These are phyloP conservation scores for Dactylellina parvicollis DNA, from an alignment of 2,329 filamentous ascomycete species.

Conservation along the genomic window DNA sequence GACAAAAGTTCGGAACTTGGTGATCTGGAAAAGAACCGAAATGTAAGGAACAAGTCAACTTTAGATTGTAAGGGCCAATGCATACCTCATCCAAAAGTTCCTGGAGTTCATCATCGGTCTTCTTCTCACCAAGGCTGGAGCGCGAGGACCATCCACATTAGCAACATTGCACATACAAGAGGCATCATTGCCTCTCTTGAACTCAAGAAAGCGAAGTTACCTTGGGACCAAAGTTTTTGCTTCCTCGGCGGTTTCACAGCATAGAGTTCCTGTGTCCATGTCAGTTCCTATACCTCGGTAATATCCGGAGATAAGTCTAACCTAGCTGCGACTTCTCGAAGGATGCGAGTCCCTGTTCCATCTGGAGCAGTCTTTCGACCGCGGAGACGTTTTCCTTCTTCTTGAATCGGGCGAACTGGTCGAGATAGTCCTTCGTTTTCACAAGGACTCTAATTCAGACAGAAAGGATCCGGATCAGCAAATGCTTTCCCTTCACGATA, in stretches of 20 bases:
- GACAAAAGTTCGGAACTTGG: conserved; percentile 58
- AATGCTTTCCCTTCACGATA: background rate
- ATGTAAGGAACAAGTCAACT: conserved; percentile 25
- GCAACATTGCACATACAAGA: background rate
- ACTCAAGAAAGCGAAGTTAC: conserved; percentile 55
- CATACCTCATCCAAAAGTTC: conserved; percentile 79
- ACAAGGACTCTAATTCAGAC: conserved; percentile 74
- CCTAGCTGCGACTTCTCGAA: conserved; percentile 95
- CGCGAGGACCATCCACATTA: background rate
- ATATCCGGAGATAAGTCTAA: conserved; percentile 62
- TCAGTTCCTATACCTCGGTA: conserved; percentile 30
- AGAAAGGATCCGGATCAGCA: conserved; percentile 14
- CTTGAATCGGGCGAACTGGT: conserved; percentile 95
- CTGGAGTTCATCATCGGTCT: conserved; percentile 86
- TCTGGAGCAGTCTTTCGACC: conserved; percentile 85
- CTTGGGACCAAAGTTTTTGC: conserved; percentile 95
- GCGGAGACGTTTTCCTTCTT: conserved; percentile 92
- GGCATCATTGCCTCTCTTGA: background rate
- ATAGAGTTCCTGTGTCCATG: conserved; percentile 76
- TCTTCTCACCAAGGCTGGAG: conserved; percentile 78
- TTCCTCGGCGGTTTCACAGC: conserved; percentile 91
- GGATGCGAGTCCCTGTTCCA: conserved; percentile 81
- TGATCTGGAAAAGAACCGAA: conserved; percentile 56
- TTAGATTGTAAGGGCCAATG: conserved; percentile 55
- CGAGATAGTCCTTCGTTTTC: conserved; percentile 91